Evolutionary conservation across 1,139 yeast genomes (phyloP), one percentile per base, ranked within the genome.

Genomic region (Pichia kudriavzevii): DNA sequence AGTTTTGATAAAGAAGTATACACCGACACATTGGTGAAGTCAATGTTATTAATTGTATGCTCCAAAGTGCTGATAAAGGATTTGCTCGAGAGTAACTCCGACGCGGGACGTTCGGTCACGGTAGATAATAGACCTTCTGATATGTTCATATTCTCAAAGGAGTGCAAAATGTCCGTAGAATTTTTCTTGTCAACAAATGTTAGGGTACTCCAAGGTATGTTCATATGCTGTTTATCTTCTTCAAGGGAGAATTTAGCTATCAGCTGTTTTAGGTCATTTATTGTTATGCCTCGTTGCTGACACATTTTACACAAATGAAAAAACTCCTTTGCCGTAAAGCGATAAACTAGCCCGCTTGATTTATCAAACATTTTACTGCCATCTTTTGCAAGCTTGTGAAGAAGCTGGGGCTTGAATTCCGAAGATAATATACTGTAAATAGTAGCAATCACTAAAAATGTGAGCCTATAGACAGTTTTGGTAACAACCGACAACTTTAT

Each of bases 341-440:
- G 41, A 19, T 43, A 41, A 22, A 43, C 42, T 8, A 40, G 20
- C 4, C 7, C 12, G 5, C 16, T 25, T 9, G 39, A 39, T 24
- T 36, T 40, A 10, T 22, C 9, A 17, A 43, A 20, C 46, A 43
- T 43, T 36, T 35, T 39, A 4, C n/a, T 12, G n/a, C 39, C 40
- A 35, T 43, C 46, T 8, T 23, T 31, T 1, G 18, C 6, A 4
- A 43, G 26, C 24, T 41, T 43, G 4, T 8, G 9, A 4, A 35
- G 20, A 7, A 43, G 19, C 3, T 33, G 36, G 2, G 6, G 3
- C 9, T 29, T 30, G 7, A 26, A 11, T 17, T 33, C 31, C 3
- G 11, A 20, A 2, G 34, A 36, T 3, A 31, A 24, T 10, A 34
- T 18, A 10, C 43, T 32, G 20, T 36, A 41, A 11, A 38, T 39